Base-by-base conservation (phyloP, 768 basidiomycete species). In the Amanita molliuscula region DNA sequence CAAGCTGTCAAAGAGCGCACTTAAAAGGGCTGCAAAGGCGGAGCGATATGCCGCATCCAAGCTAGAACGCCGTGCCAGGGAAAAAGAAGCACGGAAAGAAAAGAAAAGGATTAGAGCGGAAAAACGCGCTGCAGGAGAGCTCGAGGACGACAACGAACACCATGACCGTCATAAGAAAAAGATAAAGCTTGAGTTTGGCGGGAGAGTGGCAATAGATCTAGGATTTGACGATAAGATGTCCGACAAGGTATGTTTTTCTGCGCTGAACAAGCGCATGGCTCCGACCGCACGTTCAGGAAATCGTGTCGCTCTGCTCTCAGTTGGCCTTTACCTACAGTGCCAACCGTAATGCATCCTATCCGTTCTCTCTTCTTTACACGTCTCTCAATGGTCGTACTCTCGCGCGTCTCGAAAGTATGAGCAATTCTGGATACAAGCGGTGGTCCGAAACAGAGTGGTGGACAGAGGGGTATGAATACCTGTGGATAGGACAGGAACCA, bases 161-260 rank as follows among this genome's bases (percentile, higher is more conserved):
- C 63, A 65, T 41, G 62, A 67, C 42, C 67, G 60, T 53, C 66
- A 61, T 31, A 65, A 65, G 55, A 77, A 70, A 71, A 70, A 64
- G 61, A 62, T 61, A 25, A 68, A 62, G 51, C 53, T 71, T 36
- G 56, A 67, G 42, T 82, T 79, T 55, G 73, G 77, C 5, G 88
- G 85, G 18, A 75, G 73, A 52, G 74, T 92, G 3, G 78, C 90
- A 29, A 64, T 98, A 16, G 96, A 99, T 68, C 73, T 97, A 15
- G 90, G 83, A 7, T 97, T 96, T 63, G 94, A 98, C 62, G 79
- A 93, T 38, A 71, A 82, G 67, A 97, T 98, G 95, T 81, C 72
- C 51, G 91, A 95, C 54, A 90, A 93, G 71, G 93, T 94, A 64
- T 56, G 82, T 65, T 44, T 13, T 13, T 13, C 11, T 35, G 6